A percentile compares a stretch with the other conserved stretches of the same genome.
phyloP scores from a whole-genome alignment of 768 basidiomycete genomes.

The Crucibulum laeve region DNA sequence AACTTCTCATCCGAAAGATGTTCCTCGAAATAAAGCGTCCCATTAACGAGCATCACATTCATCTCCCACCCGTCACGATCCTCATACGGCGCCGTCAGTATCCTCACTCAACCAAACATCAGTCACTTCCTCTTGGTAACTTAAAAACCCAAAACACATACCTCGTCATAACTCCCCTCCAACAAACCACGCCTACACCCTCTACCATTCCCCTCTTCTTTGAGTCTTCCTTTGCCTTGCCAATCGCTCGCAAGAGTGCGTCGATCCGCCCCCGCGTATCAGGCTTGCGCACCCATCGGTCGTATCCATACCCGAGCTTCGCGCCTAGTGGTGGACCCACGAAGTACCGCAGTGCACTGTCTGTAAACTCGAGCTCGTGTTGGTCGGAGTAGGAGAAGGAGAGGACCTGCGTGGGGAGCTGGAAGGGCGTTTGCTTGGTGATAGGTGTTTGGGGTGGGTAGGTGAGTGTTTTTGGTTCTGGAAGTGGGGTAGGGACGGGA shows the following conservation, averaged over 20 bases:
- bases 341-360: constrained; percentile 71
- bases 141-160: constrained; percentile 23
- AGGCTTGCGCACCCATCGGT: constrained; percentile 62
- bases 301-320: constrained; percentile 67
- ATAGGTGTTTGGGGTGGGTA: neutral
- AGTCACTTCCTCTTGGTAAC: constrained; percentile 3
- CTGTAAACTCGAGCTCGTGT: constrained; percentile 55
- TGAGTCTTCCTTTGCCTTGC: constrained; percentile 34
- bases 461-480: neutral
- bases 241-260: constrained; percentile 56
- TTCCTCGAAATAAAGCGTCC: constrained; percentile 73
- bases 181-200: constrained; percentile 58
- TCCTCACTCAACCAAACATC: constrained; percentile 46
- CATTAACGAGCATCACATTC: constrained; percentile 75
- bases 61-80: constrained; percentile 74
- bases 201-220: constrained; percentile 16
- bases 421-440: constrained; percentile 42
- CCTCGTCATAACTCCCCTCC: constrained; percentile 88
- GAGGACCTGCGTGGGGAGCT: constrained; percentile 63
- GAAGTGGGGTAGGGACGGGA: neutral
- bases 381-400: constrained; percentile 68
- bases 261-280: constrained; percentile 70
- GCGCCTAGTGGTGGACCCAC: constrained; percentile 62
- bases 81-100: constrained; percentile 81
- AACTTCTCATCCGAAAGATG: constrained; percentile 57